phyloP scores from a whole-genome alignment of 78 protist genomes.

The Protostelium mycophagum region DNA sequence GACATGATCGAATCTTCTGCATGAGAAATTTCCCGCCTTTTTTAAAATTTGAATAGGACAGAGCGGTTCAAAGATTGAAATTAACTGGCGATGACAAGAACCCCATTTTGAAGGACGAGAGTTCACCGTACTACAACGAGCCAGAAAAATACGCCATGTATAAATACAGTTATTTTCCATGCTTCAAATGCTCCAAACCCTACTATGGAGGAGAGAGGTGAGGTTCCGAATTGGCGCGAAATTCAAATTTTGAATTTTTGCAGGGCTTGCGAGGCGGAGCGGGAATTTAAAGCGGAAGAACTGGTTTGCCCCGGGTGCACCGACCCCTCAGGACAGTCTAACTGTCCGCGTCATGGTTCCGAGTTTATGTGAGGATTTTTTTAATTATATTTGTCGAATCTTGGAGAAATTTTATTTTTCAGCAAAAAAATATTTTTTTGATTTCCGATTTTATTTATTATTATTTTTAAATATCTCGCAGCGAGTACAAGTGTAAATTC shows the following conservation, averaged over 20 bases:
- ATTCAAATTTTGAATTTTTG: neutral
- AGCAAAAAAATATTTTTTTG: too few relatives aligned
- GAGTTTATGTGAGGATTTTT: constrained; percentile 16
- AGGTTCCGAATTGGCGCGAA: constrained; percentile 43
- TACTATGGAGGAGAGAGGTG: constrained; percentile 62
- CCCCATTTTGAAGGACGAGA: neutral
- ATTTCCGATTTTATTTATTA: too few relatives aligned
- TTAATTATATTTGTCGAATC: too few relatives aligned
- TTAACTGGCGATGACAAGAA: neutral
- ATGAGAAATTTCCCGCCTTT: too few relatives aligned
- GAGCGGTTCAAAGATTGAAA: neutral
- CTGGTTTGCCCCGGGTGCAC: constrained; percentile 60
- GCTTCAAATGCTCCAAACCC: constrained; percentile 62
- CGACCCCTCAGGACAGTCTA: constrained; percentile 9
- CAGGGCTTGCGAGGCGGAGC: neutral
- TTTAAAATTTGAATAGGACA: neutral
- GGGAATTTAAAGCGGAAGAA: constrained; percentile 52
- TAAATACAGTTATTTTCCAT: constrained; percentile 50
- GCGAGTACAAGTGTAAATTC: constrained; percentile 43
- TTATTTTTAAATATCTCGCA: neutral
- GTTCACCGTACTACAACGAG: constrained; percentile 15
- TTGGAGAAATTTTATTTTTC: too few relatives aligned
- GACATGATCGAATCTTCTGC: too few relatives aligned
- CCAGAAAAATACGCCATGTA: constrained; percentile 38
- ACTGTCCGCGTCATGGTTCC: constrained; percentile 53